These are phyloP conservation scores for Effrenium voratum DNA, from an alignment of 73 alveolate species.

Conservation along the genomic window DNA sequence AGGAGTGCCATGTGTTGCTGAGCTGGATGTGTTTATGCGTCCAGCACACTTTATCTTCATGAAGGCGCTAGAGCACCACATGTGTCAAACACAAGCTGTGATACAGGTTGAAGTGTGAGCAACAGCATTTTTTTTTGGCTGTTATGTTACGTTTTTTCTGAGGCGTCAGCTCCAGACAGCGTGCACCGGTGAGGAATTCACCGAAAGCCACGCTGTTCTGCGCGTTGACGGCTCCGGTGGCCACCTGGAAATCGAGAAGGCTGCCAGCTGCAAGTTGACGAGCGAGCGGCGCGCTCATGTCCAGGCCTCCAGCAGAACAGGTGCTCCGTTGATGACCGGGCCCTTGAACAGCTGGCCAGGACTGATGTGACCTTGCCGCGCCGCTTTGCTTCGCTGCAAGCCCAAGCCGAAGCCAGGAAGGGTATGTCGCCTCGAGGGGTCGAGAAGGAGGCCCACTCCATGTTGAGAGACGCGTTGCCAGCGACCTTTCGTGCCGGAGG, in stretches of 20 bases:
- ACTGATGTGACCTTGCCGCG: too few species aligned
- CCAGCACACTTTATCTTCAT: too few species aligned
- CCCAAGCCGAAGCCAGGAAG: not conserved
- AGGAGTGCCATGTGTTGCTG: not conserved
- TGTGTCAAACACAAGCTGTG: too few species aligned
- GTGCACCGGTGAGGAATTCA: conserved; percentile 56
- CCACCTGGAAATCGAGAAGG: not conserved
- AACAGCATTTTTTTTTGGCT: not conserved
- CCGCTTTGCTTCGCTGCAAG: too few species aligned
- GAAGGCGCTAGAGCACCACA: too few species aligned
- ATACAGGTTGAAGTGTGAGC: not conserved
- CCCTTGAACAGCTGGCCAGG: conserved; percentile 77
- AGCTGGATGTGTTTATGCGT: not conserved
- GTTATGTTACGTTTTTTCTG: not conserved
- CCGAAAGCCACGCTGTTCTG: conserved; percentile 60
- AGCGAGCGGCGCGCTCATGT: not conserved
- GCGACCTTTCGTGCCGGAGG: conserved; percentile 30
- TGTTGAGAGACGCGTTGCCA: conserved; percentile 64
- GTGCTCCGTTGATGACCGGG: conserved; percentile 82
- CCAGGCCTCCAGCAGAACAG: conserved; percentile 40
- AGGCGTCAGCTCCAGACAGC: conserved; percentile 24
- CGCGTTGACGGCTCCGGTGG: conserved; percentile 66
- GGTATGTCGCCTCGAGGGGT: conserved; percentile 39
- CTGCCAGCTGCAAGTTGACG: not conserved
- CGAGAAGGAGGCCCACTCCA: conserved; percentile 89